These are phyloP conservation scores for Aspergillus hiratsukae DNA, from an alignment of 2,329 filamentous ascomycete species.

Conservation along the genomic window DNA sequence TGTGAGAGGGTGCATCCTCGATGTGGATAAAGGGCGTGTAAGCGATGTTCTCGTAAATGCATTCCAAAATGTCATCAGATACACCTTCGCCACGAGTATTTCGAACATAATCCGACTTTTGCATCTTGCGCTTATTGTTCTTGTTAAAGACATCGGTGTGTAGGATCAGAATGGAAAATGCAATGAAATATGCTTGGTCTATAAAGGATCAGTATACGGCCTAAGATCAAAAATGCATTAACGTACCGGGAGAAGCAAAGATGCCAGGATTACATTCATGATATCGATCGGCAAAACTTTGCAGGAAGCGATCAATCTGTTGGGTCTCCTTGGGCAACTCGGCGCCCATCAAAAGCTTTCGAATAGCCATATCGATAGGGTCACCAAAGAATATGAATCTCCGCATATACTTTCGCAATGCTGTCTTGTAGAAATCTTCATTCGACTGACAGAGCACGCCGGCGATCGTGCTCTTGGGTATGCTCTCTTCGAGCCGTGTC, in stretches of 20 bases:
- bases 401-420: slow-evolving; percentile 90
- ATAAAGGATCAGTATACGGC: not conserved
- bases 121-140: slow-evolving; percentile 99
- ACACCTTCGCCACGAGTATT: slow-evolving; percentile 90
- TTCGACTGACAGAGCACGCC: slow-evolving; percentile 79
- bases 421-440: slow-evolving; percentile 76
- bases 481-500: slow-evolving; percentile 71
- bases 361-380: slow-evolving; percentile 95
- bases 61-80: slow-evolving; percentile 88
- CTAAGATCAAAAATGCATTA: not conserved
- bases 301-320: slow-evolving; percentile 90
- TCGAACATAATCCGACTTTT: slow-evolving; percentile 89
- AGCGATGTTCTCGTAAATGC: slow-evolving; percentile 97
- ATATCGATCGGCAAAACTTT: slow-evolving; percentile 93
- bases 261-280: slow-evolving; percentile 98
- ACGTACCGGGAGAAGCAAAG: slow-evolving; percentile 66
- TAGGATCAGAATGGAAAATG: slow-evolving; percentile 91
- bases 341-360: slow-evolving; percentile 93
- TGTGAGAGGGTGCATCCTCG: slow-evolving; percentile 74
- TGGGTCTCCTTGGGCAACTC: slow-evolving; percentile 96
- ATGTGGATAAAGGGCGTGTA: slow-evolving; percentile 98
- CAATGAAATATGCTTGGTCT: slow-evolving; percentile 97
- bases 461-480: slow-evolving; percentile 78
- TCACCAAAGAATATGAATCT: slow-evolving; percentile 94
- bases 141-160: slow-evolving; percentile 99